These are phyloP conservation scores for Camelina hispida DNA, from an alignment of 345 rosid species.

Conservation along the genomic window DNA sequence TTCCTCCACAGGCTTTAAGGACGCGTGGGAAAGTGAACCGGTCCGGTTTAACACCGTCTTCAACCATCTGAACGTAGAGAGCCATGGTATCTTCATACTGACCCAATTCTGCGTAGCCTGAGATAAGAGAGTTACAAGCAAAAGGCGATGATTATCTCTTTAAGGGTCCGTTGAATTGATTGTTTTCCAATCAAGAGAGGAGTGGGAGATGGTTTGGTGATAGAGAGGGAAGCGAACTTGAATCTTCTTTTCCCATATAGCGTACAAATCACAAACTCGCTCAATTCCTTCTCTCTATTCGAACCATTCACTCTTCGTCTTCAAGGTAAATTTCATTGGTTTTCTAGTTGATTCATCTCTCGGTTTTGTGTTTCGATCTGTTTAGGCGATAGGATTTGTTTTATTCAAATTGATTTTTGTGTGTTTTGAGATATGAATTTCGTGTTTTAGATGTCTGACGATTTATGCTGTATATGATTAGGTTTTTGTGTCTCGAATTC, in stretches of 20 bases:
- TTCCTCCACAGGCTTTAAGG: slow-evolving; percentile 79
- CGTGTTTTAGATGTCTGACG: not conserved
- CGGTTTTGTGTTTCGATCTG: not conserved
- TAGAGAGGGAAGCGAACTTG: slow-evolving; percentile 42
- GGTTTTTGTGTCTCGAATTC: slow-evolving; percentile 8
- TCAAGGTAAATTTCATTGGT: slow-evolving; percentile 25
- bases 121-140: slow-evolving; percentile 87
- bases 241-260: slow-evolving; percentile 23
- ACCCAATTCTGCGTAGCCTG: slow-evolving; percentile 72
- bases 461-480: not conserved
- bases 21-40: slow-evolving; percentile 80
- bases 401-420: not conserved
- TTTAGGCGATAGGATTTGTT: not conserved
- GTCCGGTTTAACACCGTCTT: slow-evolving; percentile 80
- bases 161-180: slow-evolving; percentile 47
- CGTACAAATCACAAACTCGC: slow-evolving; percentile 29
- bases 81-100: slow-evolving; percentile 81
- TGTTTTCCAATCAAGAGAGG: slow-evolving; percentile 53
- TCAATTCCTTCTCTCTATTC: not conserved
- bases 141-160: slow-evolving; percentile 59
- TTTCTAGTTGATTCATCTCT: not conserved
- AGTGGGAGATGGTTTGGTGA: slow-evolving; percentile 59
- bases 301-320: slow-evolving; percentile 5
- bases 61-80: slow-evolving; percentile 87
- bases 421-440: not conserved